Evolutionary conservation across 352 stramenopile species (phyloP).

Genomic region (Phytopythium montanum): DNA sequence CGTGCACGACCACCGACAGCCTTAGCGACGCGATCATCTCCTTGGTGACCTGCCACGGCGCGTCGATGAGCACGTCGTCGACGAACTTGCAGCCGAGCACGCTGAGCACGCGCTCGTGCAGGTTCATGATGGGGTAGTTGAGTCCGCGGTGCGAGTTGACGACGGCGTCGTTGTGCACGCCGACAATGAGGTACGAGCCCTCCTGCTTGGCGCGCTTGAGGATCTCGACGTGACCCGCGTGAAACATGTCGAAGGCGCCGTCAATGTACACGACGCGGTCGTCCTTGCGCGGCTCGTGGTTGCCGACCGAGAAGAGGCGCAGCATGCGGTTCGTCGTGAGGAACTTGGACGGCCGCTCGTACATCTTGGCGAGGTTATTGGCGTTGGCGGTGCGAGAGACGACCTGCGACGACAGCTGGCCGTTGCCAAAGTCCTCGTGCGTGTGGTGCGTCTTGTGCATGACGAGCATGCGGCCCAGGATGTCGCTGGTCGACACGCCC

Average conservation of each 20-base stretch:
- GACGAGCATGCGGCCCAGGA: constrained; percentile 97
- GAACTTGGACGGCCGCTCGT: constrained; percentile 91
- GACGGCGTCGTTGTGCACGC: constrained; percentile 94
- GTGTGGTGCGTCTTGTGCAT: constrained; percentile 94
- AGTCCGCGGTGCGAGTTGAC: constrained; percentile 88
- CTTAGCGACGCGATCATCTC: constrained; percentile 95
- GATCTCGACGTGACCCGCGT: constrained; percentile 96
- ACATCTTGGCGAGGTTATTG: constrained; percentile 32
- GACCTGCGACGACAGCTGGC: constrained; percentile 75
- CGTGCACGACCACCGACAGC: constrained; percentile 82
- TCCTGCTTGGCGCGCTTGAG: constrained; percentile 91
- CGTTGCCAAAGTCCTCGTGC: constrained; percentile 75
- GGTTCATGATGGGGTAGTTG: constrained; percentile 98
- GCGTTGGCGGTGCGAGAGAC: constrained; percentile 26
- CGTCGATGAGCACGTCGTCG: constrained; percentile 98
- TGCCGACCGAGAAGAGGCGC: constrained; percentile 88
- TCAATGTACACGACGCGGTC: constrained; percentile 98
- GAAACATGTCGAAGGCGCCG: constrained; percentile 99
- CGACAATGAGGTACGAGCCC: constrained; percentile 96
- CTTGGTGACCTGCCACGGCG: constrained; percentile 92
- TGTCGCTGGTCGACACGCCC: constrained; percentile 98
- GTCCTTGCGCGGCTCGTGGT: constrained; percentile 82
- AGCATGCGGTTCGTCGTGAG: constrained; percentile 96
- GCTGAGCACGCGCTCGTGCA: constrained; percentile 96
- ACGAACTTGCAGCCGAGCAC: constrained; percentile 96